Base-by-base conservation (phyloP, 2,329 filamentous ascomycete species). In the Ophiostoma fasciatum region DNA sequence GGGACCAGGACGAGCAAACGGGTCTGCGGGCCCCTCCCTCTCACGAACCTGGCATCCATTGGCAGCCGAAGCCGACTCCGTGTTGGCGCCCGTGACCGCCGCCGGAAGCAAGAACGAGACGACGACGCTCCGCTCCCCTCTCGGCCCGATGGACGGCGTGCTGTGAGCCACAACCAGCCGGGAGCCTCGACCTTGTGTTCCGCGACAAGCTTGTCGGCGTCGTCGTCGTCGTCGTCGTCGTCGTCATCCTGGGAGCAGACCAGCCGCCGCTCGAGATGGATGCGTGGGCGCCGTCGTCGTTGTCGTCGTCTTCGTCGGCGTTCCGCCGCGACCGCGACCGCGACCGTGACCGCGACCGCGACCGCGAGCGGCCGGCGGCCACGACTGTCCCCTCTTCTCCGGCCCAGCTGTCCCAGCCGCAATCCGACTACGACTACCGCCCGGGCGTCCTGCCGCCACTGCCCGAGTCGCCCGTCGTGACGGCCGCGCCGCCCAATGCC, bases 401-500 rank as follows among this genome's bases (percentile, higher is more conserved):
- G 15, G 27, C 40, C 22, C 36, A 42, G 11, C 42, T 45, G 29
- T 40, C 42, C 8, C 41, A 45, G 2, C 22, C 19, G 29, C 28
- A n/a, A n/a, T n/a, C 4, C 23, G 13, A 19, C 44, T 46, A n/a
- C 19, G 45, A 46, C 29, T 43, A 44, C 14, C 36, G 21, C 7
- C 27, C 13, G 13, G 11, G 12, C 3, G 12, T 28, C 11, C 46
- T 52, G 7, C 45, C 49, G 14, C 35, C 49, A 5, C 38, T 52
- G 31, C 46, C 51, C 20, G 50, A 51, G 36, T 40, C 45, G n/a
- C 46, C 49, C n/a, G n/a, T n/a, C n/a, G n/a, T n/a, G n/a, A n/a
- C n/a, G n/a, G n/a, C n/a, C n/a, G n/a, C n/a, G n/a, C n/a, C n/a
- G n/a, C n/a, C n/a, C n/a, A n/a, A n/a, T n/a, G n/a, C n/a, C n/a